phyloP scores from a whole-genome alignment of 2,329 filamentous ascomycete species.

The Talaromyces sp. region DNA sequence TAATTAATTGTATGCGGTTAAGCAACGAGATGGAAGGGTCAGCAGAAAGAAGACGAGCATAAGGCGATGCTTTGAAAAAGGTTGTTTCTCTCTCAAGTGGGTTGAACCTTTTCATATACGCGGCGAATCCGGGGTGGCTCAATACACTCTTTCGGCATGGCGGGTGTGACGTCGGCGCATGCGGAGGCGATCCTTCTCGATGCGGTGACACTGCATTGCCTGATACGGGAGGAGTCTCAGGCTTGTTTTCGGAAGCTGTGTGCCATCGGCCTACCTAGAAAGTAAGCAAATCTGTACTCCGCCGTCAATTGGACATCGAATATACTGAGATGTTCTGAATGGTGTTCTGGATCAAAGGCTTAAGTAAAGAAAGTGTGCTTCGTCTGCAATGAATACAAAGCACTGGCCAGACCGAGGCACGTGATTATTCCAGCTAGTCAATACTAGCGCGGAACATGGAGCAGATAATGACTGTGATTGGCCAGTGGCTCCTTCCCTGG shows the following conservation, averaged over 20 bases:
- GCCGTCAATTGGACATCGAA: not conserved
- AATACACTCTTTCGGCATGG: not conserved
- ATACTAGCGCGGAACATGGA: not conserved
- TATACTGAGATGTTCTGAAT: not conserved
- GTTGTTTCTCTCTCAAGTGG: not conserved
- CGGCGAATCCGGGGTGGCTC: slow-evolving; percentile 10
- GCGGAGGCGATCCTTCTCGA: slow-evolving; percentile 4
- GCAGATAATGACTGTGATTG: not conserved
- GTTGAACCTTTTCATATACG: not conserved
- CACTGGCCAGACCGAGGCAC: not conserved
- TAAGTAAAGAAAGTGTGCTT: not conserved
- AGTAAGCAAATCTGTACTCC: not conserved
- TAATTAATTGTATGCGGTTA: not conserved
- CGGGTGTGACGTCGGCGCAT: slow-evolving; percentile 9
- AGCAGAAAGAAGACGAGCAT: not conserved
- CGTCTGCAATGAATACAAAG: not conserved
- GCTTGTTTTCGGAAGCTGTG: not conserved
- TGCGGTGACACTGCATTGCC: not conserved
- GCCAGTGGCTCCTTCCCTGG: not conserved
- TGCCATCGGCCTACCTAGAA: not conserved
- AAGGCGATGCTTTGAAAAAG: too few relatives aligned
- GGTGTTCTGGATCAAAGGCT: not conserved
- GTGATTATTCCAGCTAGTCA: not conserved
- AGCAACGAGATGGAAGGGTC: not conserved
- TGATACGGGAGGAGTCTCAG: not conserved